Evolutionary conservation across 2,329 filamentous ascomycete species (phyloP), one percentile per base, ranked within the genome.

Genomic region (Aspergillus novoparasiticus): DNA sequence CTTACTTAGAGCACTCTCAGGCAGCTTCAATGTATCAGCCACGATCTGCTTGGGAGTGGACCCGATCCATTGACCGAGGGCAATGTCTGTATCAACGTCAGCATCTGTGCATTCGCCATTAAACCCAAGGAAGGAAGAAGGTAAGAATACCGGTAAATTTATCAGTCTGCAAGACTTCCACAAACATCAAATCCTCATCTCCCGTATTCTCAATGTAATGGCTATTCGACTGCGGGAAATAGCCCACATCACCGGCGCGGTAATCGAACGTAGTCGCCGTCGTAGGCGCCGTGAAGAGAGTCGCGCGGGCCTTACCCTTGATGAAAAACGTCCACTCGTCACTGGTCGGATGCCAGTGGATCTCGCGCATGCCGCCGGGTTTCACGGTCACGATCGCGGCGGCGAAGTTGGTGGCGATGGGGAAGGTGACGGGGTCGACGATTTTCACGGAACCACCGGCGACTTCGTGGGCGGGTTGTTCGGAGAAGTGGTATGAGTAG

Each of bases 261-360:
- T 91, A 94, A 79, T 94, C 88, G 72, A 94, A 94, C 0, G 91
- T 94, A 28, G 90, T 83, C 0, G 90, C 90, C 26, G 82, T 86
- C 32, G 88, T 86, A 68, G 90, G 86, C 2, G 90, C 84, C 0
- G 86, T 89, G 72, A 93, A 94, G 67, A 94, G 85, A 16, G 90
- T 93, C 16, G 93, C 86, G 36, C 91, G 85, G 0, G 89, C 91
- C 46, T 87, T 86, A 0, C 91, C 91, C 30, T 80, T 79, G 73
- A 94, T 86, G 81, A 94, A 93, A 77, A 91, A 94, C 8, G 87
- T 90, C 90, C 90, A 94, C 75, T 93, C 90, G 71, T 93, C 91
- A 14, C 90, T 90, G 51, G 87, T 88, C 0, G 90, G 90, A 72
- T 94, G 91, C 91, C 91, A 94, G 80, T 94, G 91, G 84, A 94